Percentiles rank a stretch among this genome's conserved stretches.
Evolutionary conservation across 1,284 basidiomycete genomes (phyloP).

Genomic region (Boletellus sp.): DNA sequence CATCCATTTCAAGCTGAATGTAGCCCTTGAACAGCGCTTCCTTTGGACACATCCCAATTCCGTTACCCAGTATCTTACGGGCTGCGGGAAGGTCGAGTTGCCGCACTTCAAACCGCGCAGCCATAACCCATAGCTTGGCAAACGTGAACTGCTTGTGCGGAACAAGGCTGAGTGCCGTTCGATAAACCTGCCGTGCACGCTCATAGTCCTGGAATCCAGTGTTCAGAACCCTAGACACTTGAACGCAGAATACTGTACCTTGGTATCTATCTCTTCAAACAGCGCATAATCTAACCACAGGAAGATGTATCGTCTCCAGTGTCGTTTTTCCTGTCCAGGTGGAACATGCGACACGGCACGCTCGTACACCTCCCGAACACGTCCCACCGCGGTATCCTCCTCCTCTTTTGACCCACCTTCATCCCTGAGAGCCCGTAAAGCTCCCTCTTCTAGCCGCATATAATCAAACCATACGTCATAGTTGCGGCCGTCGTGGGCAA

Average conservation of each 20-base stretch:
- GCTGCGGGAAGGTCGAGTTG: constrained; percentile 81
- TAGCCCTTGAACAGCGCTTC: constrained; percentile 92
- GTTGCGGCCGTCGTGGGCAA: constrained; percentile 84
- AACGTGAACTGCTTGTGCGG: constrained; percentile 98
- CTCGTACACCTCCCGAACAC: constrained; percentile 93
- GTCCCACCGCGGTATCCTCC: constrained; percentile 50
- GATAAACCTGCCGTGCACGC: constrained; percentile 88
- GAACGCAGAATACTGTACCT: constrained; percentile 46
- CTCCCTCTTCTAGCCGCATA: constrained; percentile 88
- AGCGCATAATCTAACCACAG: constrained; percentile 95
- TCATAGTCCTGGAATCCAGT: constrained; percentile 61
- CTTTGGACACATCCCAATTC: constrained; percentile 95
- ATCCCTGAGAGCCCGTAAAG: constrained; percentile 69
- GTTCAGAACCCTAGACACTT: constrained; percentile 6
- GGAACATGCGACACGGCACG: constrained; percentile 95
- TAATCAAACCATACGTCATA: constrained; percentile 99
- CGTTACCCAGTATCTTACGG: constrained; percentile 85
- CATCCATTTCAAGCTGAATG: constrained; percentile 89
- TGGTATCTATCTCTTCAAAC: constrained; percentile 95
- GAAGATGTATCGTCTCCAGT: constrained; percentile 97
- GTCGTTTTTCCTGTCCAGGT: constrained; percentile 82
- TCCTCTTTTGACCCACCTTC: constrained; percentile 73
- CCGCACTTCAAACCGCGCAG: constrained; percentile 90
- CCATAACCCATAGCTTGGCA: constrained; percentile 90
- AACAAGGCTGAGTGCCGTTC: constrained; percentile 84